Evolutionary conservation across 2,329 filamentous ascomycete genomes (phyloP), one percentile per base, ranked within the genome.

Genomic region (Ceratocystis cacaofunesta): DNA sequence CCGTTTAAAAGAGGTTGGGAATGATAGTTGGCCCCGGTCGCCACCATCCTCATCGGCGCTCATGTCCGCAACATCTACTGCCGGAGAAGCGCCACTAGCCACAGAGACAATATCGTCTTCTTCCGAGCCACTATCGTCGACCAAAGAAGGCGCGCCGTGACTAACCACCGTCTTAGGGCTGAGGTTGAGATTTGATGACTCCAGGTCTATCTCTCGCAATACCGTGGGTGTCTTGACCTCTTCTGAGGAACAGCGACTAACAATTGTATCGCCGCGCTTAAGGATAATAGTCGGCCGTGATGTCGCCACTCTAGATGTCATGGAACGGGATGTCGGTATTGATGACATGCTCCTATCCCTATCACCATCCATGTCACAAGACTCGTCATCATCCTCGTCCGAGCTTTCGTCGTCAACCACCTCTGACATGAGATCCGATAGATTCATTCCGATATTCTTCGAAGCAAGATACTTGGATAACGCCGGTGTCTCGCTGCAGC

Each of bases 121-220:
- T 71, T 88, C 89, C 72, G 90, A 88, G 70, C 87, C 86, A 71
- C 90, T 87, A 74, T 92, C 88, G 74, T 87, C 90, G 71, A 91
- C 87, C 61, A 92, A 79, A 70, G 87, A 90, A 25, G 88, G 88
- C 7, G 88, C 87, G 69, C 89, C 88, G 73, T 90, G 90, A 73
- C 86, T 88, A 63, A 85, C 79, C 55, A 86, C 75, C 0, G 86
- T 87, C 70, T 85, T 84, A 4, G 87, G 87, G 70, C 86, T 89
- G 66, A 89, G 75, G 65, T 88, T 84, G 61, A 79, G 78, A 65
- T 85, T 82, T 30, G 62, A 65, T 44, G 63, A 30, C n/a, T 36
- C 62, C 71, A 84, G 78, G 65, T 84, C 80, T 58, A 78, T 75
- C 64, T 80, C 80, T n/a, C 25, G 10, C 68, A 55, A 22, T 8